Evolutionary conservation across 2,329 filamentous ascomycete genomes (phyloP), one percentile per base, ranked within the genome.

Genomic region (Chaetomium olivaceum): DNA sequence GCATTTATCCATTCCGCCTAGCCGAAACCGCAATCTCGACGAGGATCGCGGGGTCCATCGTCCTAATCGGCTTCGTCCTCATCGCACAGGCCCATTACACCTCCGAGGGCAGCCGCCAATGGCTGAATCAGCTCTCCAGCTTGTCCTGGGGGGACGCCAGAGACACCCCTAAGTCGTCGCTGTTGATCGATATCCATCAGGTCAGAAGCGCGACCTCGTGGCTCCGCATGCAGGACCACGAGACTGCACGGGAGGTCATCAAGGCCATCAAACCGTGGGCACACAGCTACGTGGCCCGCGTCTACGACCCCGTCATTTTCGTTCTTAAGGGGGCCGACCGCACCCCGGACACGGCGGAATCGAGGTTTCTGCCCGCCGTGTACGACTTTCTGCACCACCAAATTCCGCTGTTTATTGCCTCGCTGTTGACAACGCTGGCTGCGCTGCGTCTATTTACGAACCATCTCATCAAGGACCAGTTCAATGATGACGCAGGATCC

Each of bases 11-110:
- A 59, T 36, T 69, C 16, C 69, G 69, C 16, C 52, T 69, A 8
- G 88, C 89, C n/a, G 86, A 85, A 33, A 79, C 87, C 5, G 86
- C 89, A 8, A 79, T 91, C 67, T 91, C 88, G 48, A 93, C 91
- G 1, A 84, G 91, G 33, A 87, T 93, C 70, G 90, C 90, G 2
- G 91, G 91, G 0, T 91, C 90, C 0, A 82, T 89, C 14, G 87
- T 92, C 33, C 88, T 92, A 75, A 79, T 92, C 25, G 87, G 87
- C 1, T 91, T 92, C 69, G 85, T 93, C 7, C 74, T 92, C 19
- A 86, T 89, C 52, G 86, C 91, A 0, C 91, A 93, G 70, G 91
- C 88, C 82, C 91, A 93, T 72, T 93, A 93, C 70, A 90, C 91
- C 68, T 88, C 89, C 55, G 83, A 83, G 57, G 83, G 83, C 61